Percentiles rank a stretch among this genome's conserved stretches.
These are phyloP conservation scores for Tetraselmis chui DNA, from an alignment of 139 green algal species.

Conservation along the genomic window DNA sequence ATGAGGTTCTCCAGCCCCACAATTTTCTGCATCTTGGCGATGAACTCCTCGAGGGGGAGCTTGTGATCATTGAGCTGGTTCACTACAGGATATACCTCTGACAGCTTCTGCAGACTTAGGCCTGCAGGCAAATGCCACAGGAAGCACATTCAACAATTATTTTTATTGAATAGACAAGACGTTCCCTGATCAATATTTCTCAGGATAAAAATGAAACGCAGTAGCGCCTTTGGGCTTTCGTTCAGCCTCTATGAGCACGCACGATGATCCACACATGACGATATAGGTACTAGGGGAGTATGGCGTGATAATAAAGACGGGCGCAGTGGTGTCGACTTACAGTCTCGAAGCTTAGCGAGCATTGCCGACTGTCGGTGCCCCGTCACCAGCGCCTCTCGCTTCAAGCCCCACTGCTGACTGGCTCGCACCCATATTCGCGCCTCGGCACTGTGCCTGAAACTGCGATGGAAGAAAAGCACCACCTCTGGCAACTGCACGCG, in stretches of 20 bases:
- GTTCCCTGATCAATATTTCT: too few relatives aligned
- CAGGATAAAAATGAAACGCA: too few relatives aligned
- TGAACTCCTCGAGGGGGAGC: background rate
- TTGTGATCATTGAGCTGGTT: background rate
- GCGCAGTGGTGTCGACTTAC: background rate
- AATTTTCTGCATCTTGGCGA: background rate
- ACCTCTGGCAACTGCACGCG: background rate
- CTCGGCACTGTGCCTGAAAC: background rate
- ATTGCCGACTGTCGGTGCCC: background rate
- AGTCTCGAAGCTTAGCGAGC: background rate
- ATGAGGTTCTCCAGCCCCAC: background rate
- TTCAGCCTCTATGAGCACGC: too few relatives aligned
- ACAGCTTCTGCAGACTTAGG: background rate
- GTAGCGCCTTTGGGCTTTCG: too few relatives aligned
- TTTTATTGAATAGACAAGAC: too few relatives aligned
- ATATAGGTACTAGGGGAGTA: too few relatives aligned
- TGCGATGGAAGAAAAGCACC: background rate
- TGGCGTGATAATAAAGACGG: too few relatives aligned
- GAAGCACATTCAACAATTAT: too few relatives aligned
- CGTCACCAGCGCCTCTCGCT: background rate
- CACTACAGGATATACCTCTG: background rate
- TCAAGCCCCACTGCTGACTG: background rate
- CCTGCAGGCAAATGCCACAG: too few relatives aligned
- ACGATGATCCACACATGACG: too few relatives aligned
- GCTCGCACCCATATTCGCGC: background rate